These are phyloP conservation scores for Amanita exitialis DNA, from an alignment of 768 basidiomycete species.

Conservation along the genomic window DNA sequence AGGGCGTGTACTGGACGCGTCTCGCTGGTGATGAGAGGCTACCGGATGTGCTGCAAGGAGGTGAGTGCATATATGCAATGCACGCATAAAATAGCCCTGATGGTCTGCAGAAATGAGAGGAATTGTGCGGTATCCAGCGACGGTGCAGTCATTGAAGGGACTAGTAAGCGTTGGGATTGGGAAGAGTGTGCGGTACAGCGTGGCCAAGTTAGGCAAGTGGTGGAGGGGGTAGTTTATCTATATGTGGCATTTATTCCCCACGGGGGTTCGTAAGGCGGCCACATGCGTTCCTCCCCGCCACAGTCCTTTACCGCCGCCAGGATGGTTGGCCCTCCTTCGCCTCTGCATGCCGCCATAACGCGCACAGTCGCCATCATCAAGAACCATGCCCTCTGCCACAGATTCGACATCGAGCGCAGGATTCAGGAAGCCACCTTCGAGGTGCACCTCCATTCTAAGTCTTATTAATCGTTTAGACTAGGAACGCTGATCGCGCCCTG, in stretches of 20 bases:
- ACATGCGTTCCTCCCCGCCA: background rate
- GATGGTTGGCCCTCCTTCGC: background rate
- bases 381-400: slow-evolving; percentile 57
- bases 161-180: slow-evolving; percentile 71
- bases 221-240: slow-evolving; percentile 34
- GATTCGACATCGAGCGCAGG: slow-evolving; percentile 73
- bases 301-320: background rate
- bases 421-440: slow-evolving; percentile 79
- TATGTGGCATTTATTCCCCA: slow-evolving; percentile 6
- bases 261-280: background rate
- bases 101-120: slow-evolving; percentile 49
- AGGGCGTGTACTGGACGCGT: slow-evolving; percentile 65
- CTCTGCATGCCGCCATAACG: slow-evolving; percentile 16
- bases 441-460: slow-evolving; percentile 28
- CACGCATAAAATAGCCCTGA: background rate
- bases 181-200: slow-evolving; percentile 68
- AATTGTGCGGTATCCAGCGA: slow-evolving; percentile 79
- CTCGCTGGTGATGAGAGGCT: slow-evolving; percentile 58
- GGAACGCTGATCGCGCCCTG: slow-evolving; percentile 9
- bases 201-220: slow-evolving; percentile 82
- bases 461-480: slow-evolving; percentile 3
- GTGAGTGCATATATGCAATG: slow-evolving; percentile 22
- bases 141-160: slow-evolving; percentile 80
- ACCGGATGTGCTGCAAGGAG: slow-evolving; percentile 38
- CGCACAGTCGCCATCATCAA: slow-evolving; percentile 83